Base-by-base conservation (phyloP, 345 rosid genomes). In the Lumnitzera littorea region DNA sequence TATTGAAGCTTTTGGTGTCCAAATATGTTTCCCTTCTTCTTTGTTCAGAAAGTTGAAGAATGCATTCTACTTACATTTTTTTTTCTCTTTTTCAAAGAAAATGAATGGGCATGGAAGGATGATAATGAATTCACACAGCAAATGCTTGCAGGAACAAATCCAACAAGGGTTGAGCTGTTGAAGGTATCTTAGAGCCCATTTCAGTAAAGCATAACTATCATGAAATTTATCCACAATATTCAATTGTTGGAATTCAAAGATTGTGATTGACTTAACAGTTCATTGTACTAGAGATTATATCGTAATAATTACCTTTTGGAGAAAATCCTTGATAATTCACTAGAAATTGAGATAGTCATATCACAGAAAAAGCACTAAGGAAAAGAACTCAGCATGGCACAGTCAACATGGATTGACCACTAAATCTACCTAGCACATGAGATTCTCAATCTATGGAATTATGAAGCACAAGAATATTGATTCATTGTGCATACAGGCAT, bases 141-240 rank as follows among this genome's bases (percentile, higher is more conserved):
- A 69, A 89, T 89, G 98, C 67, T 89, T 12, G 98, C 98, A 14
- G 98, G 98, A 57, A 69, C 74, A 13, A 89, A 91, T 74, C 96
- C 98, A 24, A 56, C 86, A 51, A 62, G 85, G 62, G 82, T 91
- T 70, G 72, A 72, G 43, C 57, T 74, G 24, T 80, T 89, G 56
- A 62, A 65, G 86, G 91, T 82, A 57, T 50, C 52, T 50, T 36
- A 36, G 7, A 36, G 11, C 43, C 43, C 1, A 12, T 54, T 15
- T 15, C 23, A 11, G n/a, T 1, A 15, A n/a, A 10, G 13, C 53
- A n/a, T 36, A 36, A 36, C 9, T 7, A 36, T 36, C 43, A 4
- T 36, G 43, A 36, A 20, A 6, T 9, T 36, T 36, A 36, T 36
- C 43, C 43, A 27, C 31, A 27, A 27, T 27, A 27, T 27, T 36